Percentiles rank a stretch among this genome's conserved stretches.
Conservation (phyloP, 495 filamentous ascomycete genomes). For the Pyrenopolyporus hunteri region DNA sequence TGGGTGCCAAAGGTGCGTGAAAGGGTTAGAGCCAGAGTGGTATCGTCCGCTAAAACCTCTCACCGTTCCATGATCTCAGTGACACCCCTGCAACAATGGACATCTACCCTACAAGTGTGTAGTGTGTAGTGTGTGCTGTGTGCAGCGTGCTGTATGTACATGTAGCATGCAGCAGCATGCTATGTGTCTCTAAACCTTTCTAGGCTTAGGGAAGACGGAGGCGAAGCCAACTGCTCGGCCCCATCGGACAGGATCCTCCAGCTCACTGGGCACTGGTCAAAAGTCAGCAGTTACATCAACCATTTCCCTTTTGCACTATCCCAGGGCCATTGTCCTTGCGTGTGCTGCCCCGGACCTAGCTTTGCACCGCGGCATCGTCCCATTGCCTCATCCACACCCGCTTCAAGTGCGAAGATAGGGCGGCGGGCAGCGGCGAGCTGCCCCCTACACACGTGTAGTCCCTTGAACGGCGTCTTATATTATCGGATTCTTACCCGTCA, state of each 20-base stretch:
- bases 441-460: conserved; percentile 34
- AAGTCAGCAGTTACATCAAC: conserved; percentile 30
- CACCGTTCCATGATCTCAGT: conserved; percentile 38
- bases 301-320: conserved; percentile 10
- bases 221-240: conserved; percentile 41
- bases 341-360: conserved; percentile 13
- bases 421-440: conserved; percentile 21
- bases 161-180: no score
- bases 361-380: conserved; percentile 15
- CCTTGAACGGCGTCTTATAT: conserved; percentile 31
- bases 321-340: conserved; percentile 1
- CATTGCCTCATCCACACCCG: conserved; percentile 14
- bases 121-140: no score
- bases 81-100: conserved; percentile 31
- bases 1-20: conserved; percentile 15
- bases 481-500: conserved; percentile 20
- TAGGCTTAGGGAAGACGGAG: conserved; percentile 32
- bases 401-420: conserved; percentile 4
- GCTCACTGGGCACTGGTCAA: conserved; percentile 20
- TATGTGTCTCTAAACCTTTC: conserved; percentile 31
- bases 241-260: conserved; percentile 41
- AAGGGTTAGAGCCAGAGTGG: conserved; percentile 15
- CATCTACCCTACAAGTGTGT: conserved; percentile 19
- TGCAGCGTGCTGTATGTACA: neutral
- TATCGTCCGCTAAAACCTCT: conserved; percentile 28